Conservation (phyloP, 441 rosid species). For the Corymbia calophylla region DNA sequence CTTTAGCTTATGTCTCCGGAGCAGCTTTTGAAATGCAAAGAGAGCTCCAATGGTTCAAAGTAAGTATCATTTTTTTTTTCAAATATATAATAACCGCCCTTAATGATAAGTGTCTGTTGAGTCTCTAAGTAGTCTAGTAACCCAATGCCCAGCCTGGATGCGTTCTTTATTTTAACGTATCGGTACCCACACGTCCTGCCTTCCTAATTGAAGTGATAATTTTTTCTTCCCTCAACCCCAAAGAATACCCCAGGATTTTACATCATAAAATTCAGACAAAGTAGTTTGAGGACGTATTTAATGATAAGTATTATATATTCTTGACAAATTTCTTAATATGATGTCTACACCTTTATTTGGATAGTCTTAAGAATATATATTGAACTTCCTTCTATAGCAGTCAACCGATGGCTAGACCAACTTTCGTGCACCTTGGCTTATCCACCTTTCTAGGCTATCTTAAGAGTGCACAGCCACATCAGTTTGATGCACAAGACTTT, state of each 20-base stretch:
- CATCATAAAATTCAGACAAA: too few species aligned
- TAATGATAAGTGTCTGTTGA: not conserved
- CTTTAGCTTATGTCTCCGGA: not conserved
- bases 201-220: too few species aligned
- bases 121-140: too few species aligned
- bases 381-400: not conserved
- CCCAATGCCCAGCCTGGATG: too few species aligned
- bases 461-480: not conserved
- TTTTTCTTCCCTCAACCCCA: too few species aligned
- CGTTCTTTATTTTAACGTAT: too few species aligned
- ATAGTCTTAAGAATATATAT: not conserved
- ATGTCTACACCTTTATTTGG: not conserved
- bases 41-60: not conserved
- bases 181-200: too few species aligned
- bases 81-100: not conserved
- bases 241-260: too few species aligned
- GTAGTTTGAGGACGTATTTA: too few species aligned
- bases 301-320: not conserved
- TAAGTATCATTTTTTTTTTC: not conserved
- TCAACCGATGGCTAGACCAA: not conserved
- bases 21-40: not conserved
- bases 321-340: not conserved
- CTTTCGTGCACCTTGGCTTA: not conserved
- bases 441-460: not conserved
- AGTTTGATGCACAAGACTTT: not conserved